Base-by-base conservation (phyloP, 2,329 filamentous ascomycete species). In the Trichophyton benhamiae region DNA sequence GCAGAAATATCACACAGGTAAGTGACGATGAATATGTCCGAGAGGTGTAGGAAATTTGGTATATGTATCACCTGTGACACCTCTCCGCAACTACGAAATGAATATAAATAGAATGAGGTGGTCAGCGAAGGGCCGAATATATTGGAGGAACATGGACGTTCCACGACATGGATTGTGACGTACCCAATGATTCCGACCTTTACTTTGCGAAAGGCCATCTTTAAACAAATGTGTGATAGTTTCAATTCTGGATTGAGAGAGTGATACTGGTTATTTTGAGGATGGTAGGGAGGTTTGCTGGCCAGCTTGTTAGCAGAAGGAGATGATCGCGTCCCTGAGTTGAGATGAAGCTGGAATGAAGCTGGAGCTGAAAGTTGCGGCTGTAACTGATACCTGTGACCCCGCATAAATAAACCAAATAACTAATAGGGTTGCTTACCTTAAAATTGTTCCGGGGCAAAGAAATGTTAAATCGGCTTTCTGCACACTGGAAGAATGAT, bases 1-100 rank as follows among this genome's bases (percentile, higher is more conserved):
- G 67, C 58, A 0, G 81, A 83, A 9, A 81, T 71, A 63, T 83
- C 82, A 68, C 80, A 83, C 15, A 83, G 71, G 63, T 77, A 77
- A 0, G 76, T 80, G 15, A 76, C 75, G 1, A 67, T 69, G 69
- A 75, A 83, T 30, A 72, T 69, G 53, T 78, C 66, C 11, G 72
- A 72, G 3, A 83, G 70, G 27, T 60, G 49, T 42, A 52, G 59
- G 25, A 63, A 59, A 42, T 63, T 63, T 33, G 61, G 61, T 55
- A 63, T 63, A 55, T 63, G 61, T n/a, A 60, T 55, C 15, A 63
- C 61, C 57, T 63, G 61, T 25, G 53, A 60, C 22, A 63, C 58
- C 58, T 63, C 61, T 9, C 61, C 61, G 25, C 61, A 63, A 38
- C 61, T 63, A 46, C 11, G 13, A 7, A 22, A 15, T 22, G n/a